These are phyloP conservation scores for Beauveria pseudobassiana DNA, from an alignment of 2,329 filamentous ascomycete genomes.

Conservation along the genomic window DNA sequence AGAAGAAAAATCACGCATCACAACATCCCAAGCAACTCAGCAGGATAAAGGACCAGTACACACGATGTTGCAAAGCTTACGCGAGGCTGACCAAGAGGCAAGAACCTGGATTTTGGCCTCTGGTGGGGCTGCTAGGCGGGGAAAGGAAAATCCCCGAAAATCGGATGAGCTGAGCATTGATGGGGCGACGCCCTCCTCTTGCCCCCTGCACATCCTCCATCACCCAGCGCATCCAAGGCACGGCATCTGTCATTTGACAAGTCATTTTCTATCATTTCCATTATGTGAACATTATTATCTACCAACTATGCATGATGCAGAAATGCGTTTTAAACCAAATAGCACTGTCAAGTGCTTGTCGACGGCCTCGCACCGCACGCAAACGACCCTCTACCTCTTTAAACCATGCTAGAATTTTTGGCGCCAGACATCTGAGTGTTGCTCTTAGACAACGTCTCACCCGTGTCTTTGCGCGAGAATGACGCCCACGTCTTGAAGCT, in stretches of 20 bases:
- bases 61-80: background rate
- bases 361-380: too few relatives aligned
- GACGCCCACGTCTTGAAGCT: constrained; percentile 43
- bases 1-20: background rate
- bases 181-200: too few relatives aligned
- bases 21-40: background rate
- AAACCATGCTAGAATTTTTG: constrained; percentile 8
- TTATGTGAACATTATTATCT: background rate
- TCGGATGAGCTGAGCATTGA: too few relatives aligned
- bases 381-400: background rate
- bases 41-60: background rate
- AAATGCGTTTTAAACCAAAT: background rate
- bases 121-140: too few relatives aligned
- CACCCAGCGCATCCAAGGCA: background rate
- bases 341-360: too few relatives aligned
- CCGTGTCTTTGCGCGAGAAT: constrained; percentile 34
- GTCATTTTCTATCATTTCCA: background rate
- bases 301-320: background rate
- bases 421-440: background rate
- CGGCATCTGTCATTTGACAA: background rate
- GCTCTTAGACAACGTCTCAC: constrained; percentile 23
- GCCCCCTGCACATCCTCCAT: background rate
- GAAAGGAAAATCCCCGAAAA: too few relatives aligned
- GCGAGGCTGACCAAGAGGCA: background rate
- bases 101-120: too few relatives aligned